Percentiles rank a stretch among this genome's conserved stretches.
Conservation (phyloP, 1,139 yeast genomes). For the Debaryomyces fabryi region DNA sequence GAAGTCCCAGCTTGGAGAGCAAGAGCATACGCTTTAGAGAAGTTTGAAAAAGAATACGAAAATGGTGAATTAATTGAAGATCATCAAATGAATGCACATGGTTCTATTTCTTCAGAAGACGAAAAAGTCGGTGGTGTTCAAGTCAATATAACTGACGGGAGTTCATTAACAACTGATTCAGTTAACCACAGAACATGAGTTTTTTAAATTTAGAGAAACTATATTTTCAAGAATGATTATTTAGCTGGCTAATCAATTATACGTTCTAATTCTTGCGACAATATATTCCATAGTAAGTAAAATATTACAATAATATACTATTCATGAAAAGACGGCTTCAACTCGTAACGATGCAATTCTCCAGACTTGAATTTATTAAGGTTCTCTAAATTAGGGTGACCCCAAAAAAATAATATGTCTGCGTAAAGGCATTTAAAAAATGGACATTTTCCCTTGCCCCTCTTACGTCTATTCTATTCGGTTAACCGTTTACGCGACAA, state of each 20-base stretch:
- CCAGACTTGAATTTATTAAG: not conserved
- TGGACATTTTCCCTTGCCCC: not conserved
- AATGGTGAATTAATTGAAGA: slow-evolving; percentile 12
- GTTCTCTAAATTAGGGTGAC: not conserved
- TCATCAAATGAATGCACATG: not conserved
- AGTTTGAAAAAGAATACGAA: slow-evolving; percentile 21
- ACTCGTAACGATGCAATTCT: not conserved
- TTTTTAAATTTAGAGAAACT: not conserved
- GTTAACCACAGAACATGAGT: not conserved
- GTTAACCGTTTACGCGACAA: not conserved
- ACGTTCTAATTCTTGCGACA: not conserved
- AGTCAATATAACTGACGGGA: not conserved
- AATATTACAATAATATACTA: not conserved
- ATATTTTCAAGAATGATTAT: not conserved
- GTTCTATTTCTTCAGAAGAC: not conserved
- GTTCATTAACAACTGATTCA: not conserved
- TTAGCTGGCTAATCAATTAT: slow-evolving; percentile 2
- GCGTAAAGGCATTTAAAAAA: not conserved
- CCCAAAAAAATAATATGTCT: not conserved
- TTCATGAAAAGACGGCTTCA: not conserved
- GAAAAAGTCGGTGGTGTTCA: not conserved
- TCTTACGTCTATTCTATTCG: not conserved
- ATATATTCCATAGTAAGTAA: not conserved
- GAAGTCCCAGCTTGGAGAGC: slow-evolving; percentile 39
- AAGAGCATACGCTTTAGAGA: slow-evolving; percentile 24